Evolutionary conservation across 768 basidiomycete genomes (phyloP), one percentile per base, ranked within the genome.

Genomic region (Leucogyrophana mollusca): DNA sequence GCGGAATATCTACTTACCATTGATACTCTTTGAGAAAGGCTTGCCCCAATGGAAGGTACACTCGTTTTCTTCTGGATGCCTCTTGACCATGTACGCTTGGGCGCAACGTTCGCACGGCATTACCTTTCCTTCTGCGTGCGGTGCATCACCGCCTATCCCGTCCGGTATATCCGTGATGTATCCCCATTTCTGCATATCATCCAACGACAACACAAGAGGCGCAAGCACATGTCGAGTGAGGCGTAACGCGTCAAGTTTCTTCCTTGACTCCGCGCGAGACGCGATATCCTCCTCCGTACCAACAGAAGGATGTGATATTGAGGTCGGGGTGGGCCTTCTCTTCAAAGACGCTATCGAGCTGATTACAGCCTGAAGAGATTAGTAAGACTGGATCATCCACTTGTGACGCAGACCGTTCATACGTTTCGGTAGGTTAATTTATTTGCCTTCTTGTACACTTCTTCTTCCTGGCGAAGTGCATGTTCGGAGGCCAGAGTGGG

Each of bases 41-140:
- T 76, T 83, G 0, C 93, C 94, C 86, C 87, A 93, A 65, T 97
- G 95, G 60, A 80, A 85, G 0, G 73, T 67, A 61, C 95, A 98
- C 52, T 86, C 76, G 2, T 75, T 69, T 11, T 78, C 78, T 36
- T 76, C 67, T 40, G 83, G 74, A 22, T 68, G 66, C 14, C 72
- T 76, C 48, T 80, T 82, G 30, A 95, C 88, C 45, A 79, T 62
- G 54, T 86, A 94, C 9, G 80, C 72, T 49, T 78, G 73, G 8
- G 65, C 66, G 62, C 95, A 99, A 22, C 94, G 79, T 43, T 92
- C 90, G 56, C 95, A 99, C 51, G 73, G 83, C 34, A 68, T 67
- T 43, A 80, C 53, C 64, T 80, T 70, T 30, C 91, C 78, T 62
- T 82, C 74, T 45, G 78, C 74, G 49, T 75, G 79, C 0, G 89